These are phyloP conservation scores for Chamaenerion angustifolium DNA, from an alignment of 345 rosid species.

Conservation along the genomic window DNA sequence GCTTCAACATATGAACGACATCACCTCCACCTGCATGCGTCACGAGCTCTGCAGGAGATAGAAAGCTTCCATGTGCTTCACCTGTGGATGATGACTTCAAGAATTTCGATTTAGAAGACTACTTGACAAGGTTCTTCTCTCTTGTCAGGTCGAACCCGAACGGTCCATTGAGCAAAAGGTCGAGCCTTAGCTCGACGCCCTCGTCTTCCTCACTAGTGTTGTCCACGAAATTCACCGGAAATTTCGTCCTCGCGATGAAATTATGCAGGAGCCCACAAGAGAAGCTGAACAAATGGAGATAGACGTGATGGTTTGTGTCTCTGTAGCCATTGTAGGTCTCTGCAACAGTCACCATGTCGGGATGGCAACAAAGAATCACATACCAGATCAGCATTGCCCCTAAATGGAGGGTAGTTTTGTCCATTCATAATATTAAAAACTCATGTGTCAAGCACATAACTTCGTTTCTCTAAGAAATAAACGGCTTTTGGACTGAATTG, in stretches of 20 bases:
- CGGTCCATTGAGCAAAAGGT: constrained; percentile 64
- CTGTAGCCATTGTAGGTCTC: neutral
- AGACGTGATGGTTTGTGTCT: neutral
- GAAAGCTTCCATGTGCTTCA: constrained; percentile 49
- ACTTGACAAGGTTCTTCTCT: constrained; percentile 24
- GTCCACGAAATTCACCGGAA: neutral
- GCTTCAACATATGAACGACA: constrained; percentile 60
- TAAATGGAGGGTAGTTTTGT: too few species aligned
- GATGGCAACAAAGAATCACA: too few species aligned
- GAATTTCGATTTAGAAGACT: constrained; percentile 52
- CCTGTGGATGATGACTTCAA: constrained; percentile 14
- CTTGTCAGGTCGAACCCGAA: constrained; percentile 59
- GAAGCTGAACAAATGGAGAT: neutral
- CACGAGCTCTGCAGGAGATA: constrained; percentile 71
- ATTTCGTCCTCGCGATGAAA: constrained; percentile 1
- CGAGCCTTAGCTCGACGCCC: constrained; percentile 56
- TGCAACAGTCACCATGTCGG: neutral
- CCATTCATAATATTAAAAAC: too few species aligned
- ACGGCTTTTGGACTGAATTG: too few species aligned
- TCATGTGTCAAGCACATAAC: too few species aligned
- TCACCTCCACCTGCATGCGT: constrained; percentile 71
- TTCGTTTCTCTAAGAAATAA: too few species aligned
- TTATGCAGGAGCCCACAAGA: constrained; percentile 1
- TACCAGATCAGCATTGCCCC: too few species aligned
- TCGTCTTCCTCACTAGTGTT: constrained; percentile 1